These are phyloP conservation scores for Lophiotrema nucula DNA, from an alignment of 495 filamentous ascomycete genomes.

Conservation along the genomic window DNA sequence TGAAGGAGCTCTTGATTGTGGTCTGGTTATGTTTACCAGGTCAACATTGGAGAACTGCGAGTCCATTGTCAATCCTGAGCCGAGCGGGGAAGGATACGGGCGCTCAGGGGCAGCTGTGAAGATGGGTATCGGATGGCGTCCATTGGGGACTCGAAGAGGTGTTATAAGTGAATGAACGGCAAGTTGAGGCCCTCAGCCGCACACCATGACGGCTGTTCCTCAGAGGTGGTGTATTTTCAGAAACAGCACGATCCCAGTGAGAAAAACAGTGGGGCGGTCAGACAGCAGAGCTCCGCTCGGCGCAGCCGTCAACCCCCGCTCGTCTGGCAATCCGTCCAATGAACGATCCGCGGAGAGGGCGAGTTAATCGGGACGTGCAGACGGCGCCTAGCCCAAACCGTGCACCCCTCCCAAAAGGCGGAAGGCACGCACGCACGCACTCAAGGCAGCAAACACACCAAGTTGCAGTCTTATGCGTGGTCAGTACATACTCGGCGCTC, in stretches of 20 bases:
- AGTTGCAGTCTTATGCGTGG: no score
- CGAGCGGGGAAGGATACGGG: background rate
- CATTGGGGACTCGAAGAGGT: constrained; percentile 8
- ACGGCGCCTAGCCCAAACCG: background rate
- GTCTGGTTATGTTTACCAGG: constrained; percentile 29
- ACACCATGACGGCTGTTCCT: constrained; percentile 15
- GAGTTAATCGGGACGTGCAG: background rate
- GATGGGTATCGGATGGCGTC: constrained; percentile 5
- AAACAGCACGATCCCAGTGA: constrained; percentile 15
- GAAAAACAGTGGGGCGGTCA: constrained; percentile 26
- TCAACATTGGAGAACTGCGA: constrained; percentile 31
- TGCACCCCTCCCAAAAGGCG: background rate
- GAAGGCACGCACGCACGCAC: background rate
- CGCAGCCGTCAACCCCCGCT: constrained; percentile 13
- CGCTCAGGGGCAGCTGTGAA: background rate
- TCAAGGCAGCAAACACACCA: no score
- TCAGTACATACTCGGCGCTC: background rate
- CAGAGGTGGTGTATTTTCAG: constrained; percentile 19
- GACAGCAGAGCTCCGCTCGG: background rate
- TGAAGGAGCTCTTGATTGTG: constrained; percentile 27
- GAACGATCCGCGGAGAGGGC: background rate
- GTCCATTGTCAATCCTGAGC: constrained; percentile 26
- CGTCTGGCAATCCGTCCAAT: background rate
- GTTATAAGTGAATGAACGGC: constrained; percentile 12
- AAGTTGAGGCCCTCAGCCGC: constrained; percentile 9